Evolutionary conservation across 2,329 filamentous ascomycete genomes (phyloP), one percentile per base, ranked within the genome.

Genomic region (Lecanicillium sp.): DNA sequence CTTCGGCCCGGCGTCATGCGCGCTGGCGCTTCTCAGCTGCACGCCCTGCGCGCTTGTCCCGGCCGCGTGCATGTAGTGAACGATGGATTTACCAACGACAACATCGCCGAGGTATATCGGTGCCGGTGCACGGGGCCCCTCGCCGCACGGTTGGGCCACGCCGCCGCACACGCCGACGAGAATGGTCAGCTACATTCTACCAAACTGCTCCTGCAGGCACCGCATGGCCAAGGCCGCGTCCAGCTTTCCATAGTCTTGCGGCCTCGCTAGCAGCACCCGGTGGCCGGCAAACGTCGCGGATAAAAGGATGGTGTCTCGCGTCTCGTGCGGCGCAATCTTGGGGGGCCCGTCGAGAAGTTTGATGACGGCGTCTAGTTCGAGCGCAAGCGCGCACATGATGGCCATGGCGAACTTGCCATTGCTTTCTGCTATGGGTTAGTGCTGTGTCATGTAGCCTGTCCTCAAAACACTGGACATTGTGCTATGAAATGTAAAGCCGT

Each of bases 151-250:
- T 15, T 32, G 27, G 9, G 59, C 56, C 11, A 54, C 46, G 18
- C 54, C 59, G 7, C 59, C 62, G 39, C 59, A 64, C 2, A 65
- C 50, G 3, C 62, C 62, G 6, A 61, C 59, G 1, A 65, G 25
- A 1, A 65, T 29, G 3, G 46, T 56, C 0, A 62, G 44, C 17
- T 47, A 48, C 13, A 66, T 42, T 5, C 19, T 20, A 4, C 33
- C 33, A 17, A 35, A 35, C 12, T 27, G 34, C 20, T 11, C 30
- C 20, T 17, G 29, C 31, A 33, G 9, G 20, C 5, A 33, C 41
- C 11, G 44, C 44, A 33, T 25, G 25, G 9, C 12, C 28, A 12
- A 15, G 15, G 33, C 33, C 5, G 33, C 33, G 18, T 35, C n/a
- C 12, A 27, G 5, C n/a, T 35, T 27, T 25, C 19, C 33, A 12